Evolutionary conservation across 2,329 filamentous ascomycete genomes (phyloP).

Genomic region (Colletotrichum sp.): DNA sequence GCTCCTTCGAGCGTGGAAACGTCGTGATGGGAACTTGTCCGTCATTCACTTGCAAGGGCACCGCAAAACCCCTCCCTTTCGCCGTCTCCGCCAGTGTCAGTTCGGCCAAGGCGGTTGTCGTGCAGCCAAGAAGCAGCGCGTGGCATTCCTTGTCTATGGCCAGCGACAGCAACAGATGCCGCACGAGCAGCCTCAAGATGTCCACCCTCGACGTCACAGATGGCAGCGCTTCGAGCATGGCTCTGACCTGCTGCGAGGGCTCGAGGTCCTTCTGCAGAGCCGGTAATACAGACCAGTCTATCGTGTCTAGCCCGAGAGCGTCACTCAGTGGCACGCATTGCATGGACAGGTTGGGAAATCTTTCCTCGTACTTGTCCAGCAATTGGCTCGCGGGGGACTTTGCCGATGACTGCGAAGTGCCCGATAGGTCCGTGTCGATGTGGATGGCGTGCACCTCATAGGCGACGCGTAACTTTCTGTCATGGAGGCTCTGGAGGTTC

Average conservation of each 20-base stretch:
- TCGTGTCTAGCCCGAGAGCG: constrained; percentile 55
- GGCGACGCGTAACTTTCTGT: constrained; percentile 66
- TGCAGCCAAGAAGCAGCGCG: constrained; percentile 82
- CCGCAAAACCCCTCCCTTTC: constrained; percentile 84
- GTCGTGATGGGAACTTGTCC: constrained; percentile 51
- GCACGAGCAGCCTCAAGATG: constrained; percentile 72
- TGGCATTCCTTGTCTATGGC: constrained; percentile 67
- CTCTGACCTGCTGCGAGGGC: constrained; percentile 51
- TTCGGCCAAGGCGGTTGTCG: constrained; percentile 86
- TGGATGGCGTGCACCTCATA: constrained; percentile 72
- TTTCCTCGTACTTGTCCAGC: constrained; percentile 56
- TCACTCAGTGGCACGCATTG: constrained; percentile 67
- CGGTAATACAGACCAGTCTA: constrained; percentile 60
- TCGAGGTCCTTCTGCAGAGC: constrained; percentile 23
- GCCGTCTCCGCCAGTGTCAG: constrained; percentile 86
- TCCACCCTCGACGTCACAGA: constrained; percentile 81
- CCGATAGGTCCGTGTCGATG: constrained; percentile 48
- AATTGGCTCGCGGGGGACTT: constrained; percentile 46
- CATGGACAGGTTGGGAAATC: constrained; percentile 72
- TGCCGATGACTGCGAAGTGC: background rate
- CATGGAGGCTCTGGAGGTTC: constrained; percentile 69
- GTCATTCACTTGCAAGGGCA: constrained; percentile 85
- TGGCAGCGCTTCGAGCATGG: constrained; percentile 65
- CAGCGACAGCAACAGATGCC: constrained; percentile 71
- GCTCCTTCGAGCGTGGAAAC: background rate